Conservation (phyloP, 2,329 filamentous ascomycete genomes). For the Calonectria crousiana region DNA sequence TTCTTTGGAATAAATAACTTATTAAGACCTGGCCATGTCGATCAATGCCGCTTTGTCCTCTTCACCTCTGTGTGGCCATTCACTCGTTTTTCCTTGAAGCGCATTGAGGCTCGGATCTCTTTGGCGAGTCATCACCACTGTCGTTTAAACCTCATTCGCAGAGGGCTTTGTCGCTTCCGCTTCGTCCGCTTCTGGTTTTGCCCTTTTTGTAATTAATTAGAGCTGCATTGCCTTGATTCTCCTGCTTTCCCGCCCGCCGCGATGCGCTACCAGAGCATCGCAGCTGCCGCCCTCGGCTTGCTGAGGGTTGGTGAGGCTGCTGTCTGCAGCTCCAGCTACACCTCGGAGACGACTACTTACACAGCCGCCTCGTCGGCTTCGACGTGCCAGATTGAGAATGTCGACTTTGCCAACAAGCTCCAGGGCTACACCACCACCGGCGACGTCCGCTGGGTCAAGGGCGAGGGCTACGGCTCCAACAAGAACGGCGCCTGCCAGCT, state of each 20-base stretch:
- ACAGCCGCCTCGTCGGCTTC: background rate
- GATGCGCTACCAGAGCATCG: constrained; percentile 16
- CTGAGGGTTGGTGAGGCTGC: constrained; percentile 7
- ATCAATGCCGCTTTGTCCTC: background rate
- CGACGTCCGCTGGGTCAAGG: background rate
- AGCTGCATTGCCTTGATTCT: background rate
- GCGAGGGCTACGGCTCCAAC: background rate
- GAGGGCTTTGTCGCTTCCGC: background rate
- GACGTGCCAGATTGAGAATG: background rate
- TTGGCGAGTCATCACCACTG: background rate
- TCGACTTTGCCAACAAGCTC: background rate
- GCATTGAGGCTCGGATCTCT: background rate
- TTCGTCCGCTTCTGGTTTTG: background rate
- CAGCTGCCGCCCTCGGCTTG: constrained; percentile 14
- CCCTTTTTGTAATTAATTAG: too few relatives aligned
- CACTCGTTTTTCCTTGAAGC: background rate
- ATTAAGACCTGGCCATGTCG: background rate
- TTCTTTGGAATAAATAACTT: background rate
- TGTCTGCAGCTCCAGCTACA: background rate
- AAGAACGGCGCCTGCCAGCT: constrained; percentile 9
- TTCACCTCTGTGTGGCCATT: background rate
- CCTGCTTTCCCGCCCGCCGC: background rate
- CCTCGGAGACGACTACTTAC: background rate
- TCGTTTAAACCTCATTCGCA: background rate
- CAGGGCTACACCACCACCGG: background rate